Conservation (phyloP, 768 basidiomycete species). For the Lentinula sp. region DNA sequence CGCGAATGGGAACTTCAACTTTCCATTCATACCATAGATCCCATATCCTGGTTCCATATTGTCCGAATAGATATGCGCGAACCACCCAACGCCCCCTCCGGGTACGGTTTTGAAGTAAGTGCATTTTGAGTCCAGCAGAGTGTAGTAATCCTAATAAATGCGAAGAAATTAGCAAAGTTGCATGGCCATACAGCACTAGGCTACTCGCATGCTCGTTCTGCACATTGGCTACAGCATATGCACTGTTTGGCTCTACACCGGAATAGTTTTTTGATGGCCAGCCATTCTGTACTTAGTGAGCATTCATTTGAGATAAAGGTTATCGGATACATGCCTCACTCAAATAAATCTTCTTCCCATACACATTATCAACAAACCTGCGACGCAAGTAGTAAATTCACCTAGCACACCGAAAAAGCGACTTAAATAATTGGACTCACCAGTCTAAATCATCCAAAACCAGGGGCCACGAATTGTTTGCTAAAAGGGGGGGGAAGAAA, state of each 20-base stretch:
- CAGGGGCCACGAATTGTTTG: constrained; percentile 56
- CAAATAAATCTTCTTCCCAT: constrained; percentile 71
- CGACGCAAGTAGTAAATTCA: not conserved
- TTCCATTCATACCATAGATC: constrained; percentile 1
- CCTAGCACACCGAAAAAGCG: no score
- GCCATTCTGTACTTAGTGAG: constrained; percentile 46
- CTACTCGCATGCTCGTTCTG: constrained; percentile 52
- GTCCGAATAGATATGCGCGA: constrained; percentile 76
- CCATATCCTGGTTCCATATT: constrained; percentile 41
- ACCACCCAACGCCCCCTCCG: constrained; percentile 73
- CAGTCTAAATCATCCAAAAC: constrained; percentile 55
- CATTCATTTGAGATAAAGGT: not conserved
- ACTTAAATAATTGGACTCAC: constrained; percentile 10
- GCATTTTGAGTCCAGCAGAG: constrained; percentile 60
- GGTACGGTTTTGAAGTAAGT: constrained; percentile 49
- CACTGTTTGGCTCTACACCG: constrained; percentile 62
- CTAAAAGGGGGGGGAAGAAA: constrained; percentile 25
- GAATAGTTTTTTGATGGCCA: constrained; percentile 66
- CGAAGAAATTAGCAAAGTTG: not conserved
- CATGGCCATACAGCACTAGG: not conserved
- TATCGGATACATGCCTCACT: constrained; percentile 43
- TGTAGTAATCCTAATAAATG: constrained; percentile 47
- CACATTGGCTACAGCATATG: constrained; percentile 52
- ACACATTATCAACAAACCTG: constrained; percentile 49
- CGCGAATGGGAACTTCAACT: constrained; percentile 4